Base-by-base conservation (phyloP, 129 eudicot species). In the Artemisia argyi region DNA sequence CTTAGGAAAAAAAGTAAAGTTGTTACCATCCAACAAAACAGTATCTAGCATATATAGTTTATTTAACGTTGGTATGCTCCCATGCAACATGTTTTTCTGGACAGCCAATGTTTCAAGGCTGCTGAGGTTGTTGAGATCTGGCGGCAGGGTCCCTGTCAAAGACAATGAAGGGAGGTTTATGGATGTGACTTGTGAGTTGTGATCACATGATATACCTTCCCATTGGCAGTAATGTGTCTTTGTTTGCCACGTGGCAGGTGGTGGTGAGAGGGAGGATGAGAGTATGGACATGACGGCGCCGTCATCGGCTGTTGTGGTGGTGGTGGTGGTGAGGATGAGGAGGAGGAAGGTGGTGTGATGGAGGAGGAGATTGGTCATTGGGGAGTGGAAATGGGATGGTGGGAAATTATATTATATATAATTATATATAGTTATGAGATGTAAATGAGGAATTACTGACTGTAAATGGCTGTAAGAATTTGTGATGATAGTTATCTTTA, bases 181-280 rank as follows among this genome's bases (percentile, higher is more conserved):
- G 24, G 13, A 13, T 1, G 72, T 66, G 15, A 66, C 72, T 1
- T 39, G 48, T 48, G 16, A 3, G 44, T 47, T 66, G n/a, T 30
- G 35, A 30, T 66, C 72, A 66, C 72, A 66, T 48, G 46, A 14
- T 39, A 66, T 66, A 20, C 57, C 57, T 48, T 66, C 6, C 72
- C 72, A 66, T 11, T 18, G 12, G 14, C 56, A 66, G 44, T 42
- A 66, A 59, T 8, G 46, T 11, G 58, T 47, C 14, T 8, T 35
- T 6, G 73, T 77, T 17, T 80, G 46, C 92, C 88, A 86, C 47
- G 35, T 67, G 19, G 80, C 8, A 0, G 85, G 86, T 13, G 74
- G 5, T 0, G 91, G 81, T 4, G 78, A 15, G 44, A 86, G 26
- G 63, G 78, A 28, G 19, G 52, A 0, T 18, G 68, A 26, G 16